These are phyloP conservation scores for Acrocalymma vagum DNA, from an alignment of 2,329 filamentous ascomycete genomes.

Conservation along the genomic window DNA sequence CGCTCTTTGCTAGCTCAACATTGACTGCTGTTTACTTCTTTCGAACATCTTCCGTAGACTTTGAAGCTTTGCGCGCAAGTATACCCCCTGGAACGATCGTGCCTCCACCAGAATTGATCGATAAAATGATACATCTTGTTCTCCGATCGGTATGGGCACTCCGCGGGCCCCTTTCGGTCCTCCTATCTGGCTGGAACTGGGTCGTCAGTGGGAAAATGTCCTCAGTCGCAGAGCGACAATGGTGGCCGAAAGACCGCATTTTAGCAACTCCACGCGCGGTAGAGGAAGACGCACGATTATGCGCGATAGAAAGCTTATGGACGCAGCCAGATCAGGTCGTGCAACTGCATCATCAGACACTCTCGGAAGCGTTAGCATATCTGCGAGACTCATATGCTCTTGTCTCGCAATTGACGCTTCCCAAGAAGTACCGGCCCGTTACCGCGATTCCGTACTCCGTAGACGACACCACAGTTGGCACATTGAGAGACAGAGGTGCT, in stretches of 20 bases:
- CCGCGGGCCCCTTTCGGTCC: constrained; percentile 38
- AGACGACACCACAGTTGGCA: constrained; percentile 35
- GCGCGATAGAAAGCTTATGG: constrained; percentile 36
- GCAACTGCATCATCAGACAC: constrained; percentile 22
- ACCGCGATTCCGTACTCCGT: constrained; percentile 38
- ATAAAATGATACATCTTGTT: constrained; percentile 36
- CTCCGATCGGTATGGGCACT: constrained; percentile 38
- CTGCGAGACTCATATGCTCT: constrained; percentile 41
- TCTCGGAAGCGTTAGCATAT: constrained; percentile 32
- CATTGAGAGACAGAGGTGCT: constrained; percentile 41
- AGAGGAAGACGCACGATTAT: constrained; percentile 36
- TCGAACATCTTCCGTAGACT: constrained; percentile 39
- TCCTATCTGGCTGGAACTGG: constrained; percentile 41
- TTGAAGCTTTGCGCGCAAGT: constrained; percentile 35
- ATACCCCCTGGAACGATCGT: constrained; percentile 24
- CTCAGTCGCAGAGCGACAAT: constrained; percentile 35
- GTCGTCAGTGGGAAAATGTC: constrained; percentile 37
- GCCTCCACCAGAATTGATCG: constrained; percentile 28
- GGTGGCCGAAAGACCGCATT: constrained; percentile 38
- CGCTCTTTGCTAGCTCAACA: constrained; percentile 47
- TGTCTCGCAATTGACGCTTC: constrained; percentile 38
- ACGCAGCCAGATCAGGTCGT: constrained; percentile 17
- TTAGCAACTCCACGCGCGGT: constrained; percentile 34
- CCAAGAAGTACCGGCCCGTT: constrained; percentile 29
- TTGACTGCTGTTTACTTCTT: constrained; percentile 46